phyloP scores from a whole-genome alignment of 1,139 yeast genomes.

The Wickerhamomyces sp. region DNA sequence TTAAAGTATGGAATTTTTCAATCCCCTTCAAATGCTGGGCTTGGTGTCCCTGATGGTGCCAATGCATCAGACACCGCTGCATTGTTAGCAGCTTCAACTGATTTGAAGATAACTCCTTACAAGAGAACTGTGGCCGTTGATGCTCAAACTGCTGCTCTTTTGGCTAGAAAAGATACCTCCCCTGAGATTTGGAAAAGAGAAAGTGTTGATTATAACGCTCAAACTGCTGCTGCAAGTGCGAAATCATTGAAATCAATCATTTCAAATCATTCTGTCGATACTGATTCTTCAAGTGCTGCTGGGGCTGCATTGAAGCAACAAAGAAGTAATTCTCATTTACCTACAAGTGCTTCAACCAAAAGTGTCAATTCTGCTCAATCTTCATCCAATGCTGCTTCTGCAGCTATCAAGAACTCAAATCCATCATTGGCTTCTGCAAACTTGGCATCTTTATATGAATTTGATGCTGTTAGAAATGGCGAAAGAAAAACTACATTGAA shows the following conservation, averaged over 20 bases:
- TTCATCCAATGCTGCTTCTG: slow-evolving; percentile 16
- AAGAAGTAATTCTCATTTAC: slow-evolving; percentile 3
- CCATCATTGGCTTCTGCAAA: slow-evolving; percentile 21
- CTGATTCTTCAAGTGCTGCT: slow-evolving; percentile 11
- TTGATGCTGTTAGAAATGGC: slow-evolving; percentile 39
- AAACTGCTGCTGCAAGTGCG: slow-evolving; percentile 35
- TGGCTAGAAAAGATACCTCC: slow-evolving; percentile 43
- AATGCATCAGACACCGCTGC: slow-evolving; percentile 74
- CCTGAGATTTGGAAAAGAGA: slow-evolving; percentile 44
- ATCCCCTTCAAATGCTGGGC: slow-evolving; percentile 60
- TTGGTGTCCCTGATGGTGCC: slow-evolving; percentile 53
- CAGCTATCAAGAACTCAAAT: slow-evolving; percentile 25
- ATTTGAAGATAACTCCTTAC: slow-evolving; percentile 60
- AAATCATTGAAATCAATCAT: slow-evolving; percentile 16
- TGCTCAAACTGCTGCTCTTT: slow-evolving; percentile 58
- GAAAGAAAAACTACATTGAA: slow-evolving; percentile 27
- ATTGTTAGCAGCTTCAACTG: slow-evolving; percentile 61
- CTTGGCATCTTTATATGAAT: slow-evolving; percentile 33
- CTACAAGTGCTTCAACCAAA: slow-evolving; percentile 5
- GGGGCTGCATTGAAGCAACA: slow-evolving; percentile 16
- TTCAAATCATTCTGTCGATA: slow-evolving; percentile 8
- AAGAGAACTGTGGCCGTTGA: slow-evolving; percentile 59
- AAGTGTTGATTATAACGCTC: slow-evolving; percentile 33
- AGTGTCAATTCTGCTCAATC: neutral
- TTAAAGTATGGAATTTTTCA: slow-evolving; percentile 69